phyloP scores from a whole-genome alignment of 208 protist species.

The Trypanosoma platydactyli region DNA sequence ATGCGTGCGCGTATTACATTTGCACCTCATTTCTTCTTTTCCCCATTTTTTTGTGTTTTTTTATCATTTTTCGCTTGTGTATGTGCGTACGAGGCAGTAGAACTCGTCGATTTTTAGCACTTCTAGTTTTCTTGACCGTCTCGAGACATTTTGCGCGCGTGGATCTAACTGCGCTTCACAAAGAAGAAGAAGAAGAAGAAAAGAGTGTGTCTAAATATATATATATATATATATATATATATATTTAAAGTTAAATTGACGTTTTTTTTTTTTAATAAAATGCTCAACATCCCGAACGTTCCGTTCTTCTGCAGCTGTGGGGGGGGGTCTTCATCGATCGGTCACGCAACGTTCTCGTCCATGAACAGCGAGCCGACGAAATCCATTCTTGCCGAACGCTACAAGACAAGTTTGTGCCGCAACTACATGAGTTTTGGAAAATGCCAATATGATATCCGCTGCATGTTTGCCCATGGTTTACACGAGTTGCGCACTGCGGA shows the following conservation, averaged over 20 bases:
- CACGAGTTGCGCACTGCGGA: conserved; percentile 63
- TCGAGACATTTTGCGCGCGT: too few species aligned
- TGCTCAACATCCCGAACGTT: background rate
- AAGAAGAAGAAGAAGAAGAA: too few species aligned
- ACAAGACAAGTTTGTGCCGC: conserved; percentile 76
- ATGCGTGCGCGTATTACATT: too few species aligned
- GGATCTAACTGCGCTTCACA: too few species aligned
- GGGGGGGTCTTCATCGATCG: background rate
- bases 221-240: background rate
- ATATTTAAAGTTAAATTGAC: background rate
- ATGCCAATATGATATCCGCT: conserved; percentile 68
- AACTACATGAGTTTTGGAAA: conserved; percentile 52
- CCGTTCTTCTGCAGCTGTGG: background rate
- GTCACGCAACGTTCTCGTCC: background rate
- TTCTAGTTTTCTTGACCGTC: too few species aligned
- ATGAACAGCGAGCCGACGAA: conserved; percentile 9
- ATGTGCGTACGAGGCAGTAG: too few species aligned
- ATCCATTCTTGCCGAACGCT: conserved; percentile 35
- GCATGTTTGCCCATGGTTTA: conserved; percentile 81
- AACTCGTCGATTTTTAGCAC: too few species aligned
- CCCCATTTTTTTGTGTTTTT: too few species aligned
- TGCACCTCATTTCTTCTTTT: too few species aligned
- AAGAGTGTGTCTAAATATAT: too few species aligned
- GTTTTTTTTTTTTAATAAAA: too few species aligned
- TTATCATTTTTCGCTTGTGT: too few species aligned